phyloP scores from a whole-genome alignment of 345 rosid species.

The Sonneratia caseolaris region DNA sequence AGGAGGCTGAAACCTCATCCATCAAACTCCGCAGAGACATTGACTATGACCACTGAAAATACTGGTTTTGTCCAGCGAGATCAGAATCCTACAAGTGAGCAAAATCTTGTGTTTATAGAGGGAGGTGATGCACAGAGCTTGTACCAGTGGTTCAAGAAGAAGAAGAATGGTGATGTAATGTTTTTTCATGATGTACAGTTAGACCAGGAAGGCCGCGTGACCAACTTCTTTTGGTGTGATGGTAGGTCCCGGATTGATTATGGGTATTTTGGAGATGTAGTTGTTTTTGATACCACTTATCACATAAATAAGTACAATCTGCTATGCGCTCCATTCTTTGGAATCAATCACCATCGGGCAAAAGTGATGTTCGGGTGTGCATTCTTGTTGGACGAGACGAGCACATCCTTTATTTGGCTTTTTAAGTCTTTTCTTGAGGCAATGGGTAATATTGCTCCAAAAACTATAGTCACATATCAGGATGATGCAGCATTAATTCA shows the following conservation, averaged over 20 bases:
- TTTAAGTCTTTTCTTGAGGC: constrained; percentile 2
- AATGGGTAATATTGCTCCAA: not conserved
- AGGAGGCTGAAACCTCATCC: not conserved
- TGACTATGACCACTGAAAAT: constrained; percentile 1
- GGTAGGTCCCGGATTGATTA: constrained; percentile 3
- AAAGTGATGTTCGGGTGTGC: constrained; percentile 9
- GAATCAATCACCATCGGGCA: constrained; percentile 7
- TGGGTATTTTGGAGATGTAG: constrained; percentile 8
- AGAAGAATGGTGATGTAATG: not conserved
- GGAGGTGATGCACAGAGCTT: constrained; percentile 7
- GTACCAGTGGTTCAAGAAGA: not conserved
- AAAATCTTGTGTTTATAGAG: constrained; percentile 8
- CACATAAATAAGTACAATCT: constrained; percentile 8
- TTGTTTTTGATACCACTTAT: constrained; percentile 4
- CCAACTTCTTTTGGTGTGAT: constrained; percentile 11
- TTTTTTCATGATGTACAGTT: constrained; percentile 1
- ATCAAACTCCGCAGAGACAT: not conserved
- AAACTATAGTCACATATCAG: constrained; percentile 1
- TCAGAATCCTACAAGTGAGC: not conserved
- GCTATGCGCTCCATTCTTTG: constrained; percentile 6
- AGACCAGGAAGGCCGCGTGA: constrained; percentile 4
- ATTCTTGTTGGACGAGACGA: not conserved
- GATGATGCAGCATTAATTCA: not conserved
- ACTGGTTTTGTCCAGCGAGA: constrained; percentile 10
- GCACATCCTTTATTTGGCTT: constrained; percentile 3